Percentiles rank a stretch among this genome's conserved stretches.
phyloP scores from a whole-genome alignment of 495 filamentous ascomycete genomes.

The Aspergillus sclerotiicarbonarius region DNA sequence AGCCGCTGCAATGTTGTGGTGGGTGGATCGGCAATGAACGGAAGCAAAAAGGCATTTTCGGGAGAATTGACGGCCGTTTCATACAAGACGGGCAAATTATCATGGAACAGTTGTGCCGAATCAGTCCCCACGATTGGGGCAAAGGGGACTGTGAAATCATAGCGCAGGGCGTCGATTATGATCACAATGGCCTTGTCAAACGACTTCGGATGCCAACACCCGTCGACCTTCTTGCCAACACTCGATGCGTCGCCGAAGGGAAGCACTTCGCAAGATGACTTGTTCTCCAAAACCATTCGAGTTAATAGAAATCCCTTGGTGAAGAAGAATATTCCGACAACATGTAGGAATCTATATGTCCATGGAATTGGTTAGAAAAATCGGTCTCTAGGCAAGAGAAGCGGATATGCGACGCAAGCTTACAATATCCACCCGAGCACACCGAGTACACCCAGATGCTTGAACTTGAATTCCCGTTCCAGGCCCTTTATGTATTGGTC shows the following conservation, averaged over 20 bases:
- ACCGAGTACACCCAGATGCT: constrained; percentile 41
- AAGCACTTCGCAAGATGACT: constrained; percentile 73
- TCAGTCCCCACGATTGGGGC: constrained; percentile 47
- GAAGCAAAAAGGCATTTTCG: constrained; percentile 80
- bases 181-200: constrained; percentile 91
- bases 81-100: constrained; percentile 82
- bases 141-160: constrained; percentile 93
- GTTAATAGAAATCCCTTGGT: constrained; percentile 96
- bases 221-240: constrained; percentile 53
- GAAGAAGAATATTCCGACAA: constrained; percentile 83
- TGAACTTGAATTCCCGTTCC: constrained; percentile 42
- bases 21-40: constrained; percentile 96
- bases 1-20: constrained; percentile 89
- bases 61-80: constrained; percentile 72
- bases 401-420: constrained; percentile 17
- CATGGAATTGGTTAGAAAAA: not conserved
- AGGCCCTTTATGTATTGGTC: constrained; percentile 24
- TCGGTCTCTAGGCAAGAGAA: not conserved
- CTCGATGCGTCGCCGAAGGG: constrained; percentile 54
- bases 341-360: constrained; percentile 65
- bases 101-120: constrained; percentile 71
- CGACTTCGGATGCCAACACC: constrained; percentile 93
- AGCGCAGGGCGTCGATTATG: constrained; percentile 89
- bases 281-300: constrained; percentile 81
- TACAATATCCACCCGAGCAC: constrained; percentile 46